Conservation (phyloP, 805 yeast genomes). For the Metschnikowia borealis region DNA sequence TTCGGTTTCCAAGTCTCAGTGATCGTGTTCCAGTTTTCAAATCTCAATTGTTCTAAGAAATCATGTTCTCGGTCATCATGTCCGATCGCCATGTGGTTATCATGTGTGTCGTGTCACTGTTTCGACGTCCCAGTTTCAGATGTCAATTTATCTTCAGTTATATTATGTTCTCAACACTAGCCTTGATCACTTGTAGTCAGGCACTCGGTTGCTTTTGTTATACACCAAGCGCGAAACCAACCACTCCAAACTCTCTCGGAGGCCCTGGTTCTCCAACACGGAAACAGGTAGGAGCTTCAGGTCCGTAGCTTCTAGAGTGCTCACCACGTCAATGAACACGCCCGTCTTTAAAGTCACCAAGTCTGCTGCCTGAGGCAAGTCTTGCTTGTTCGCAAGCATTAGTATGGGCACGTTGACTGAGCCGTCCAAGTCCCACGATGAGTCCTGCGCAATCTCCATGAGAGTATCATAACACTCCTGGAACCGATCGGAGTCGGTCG, state of each 20-base stretch:
- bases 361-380: constrained; percentile 48
- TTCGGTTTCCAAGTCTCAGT: too few species aligned
- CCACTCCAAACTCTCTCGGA: constrained; percentile 88
- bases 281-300: constrained; percentile 85
- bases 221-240: constrained; percentile 64
- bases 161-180: background rate
- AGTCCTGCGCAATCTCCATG: constrained; percentile 40
- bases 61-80: too few species aligned
- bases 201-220: constrained; percentile 59
- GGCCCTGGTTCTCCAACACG: constrained; percentile 80
- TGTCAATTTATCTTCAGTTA: background rate
- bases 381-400: constrained; percentile 96
- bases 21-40: too few species aligned
- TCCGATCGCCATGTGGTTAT: too few species aligned
- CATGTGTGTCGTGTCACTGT: too few species aligned
- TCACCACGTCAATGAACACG: constrained; percentile 78
- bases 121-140: too few species aligned
- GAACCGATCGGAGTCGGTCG: constrained; percentile 77
- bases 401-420: constrained; percentile 73
- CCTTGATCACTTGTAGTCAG: constrained; percentile 40
- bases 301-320: constrained; percentile 83
- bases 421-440: constrained; percentile 34
- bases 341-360: constrained; percentile 66
- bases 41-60: too few species aligned
- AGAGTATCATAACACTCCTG: constrained; percentile 76